Percentiles rank a stretch among this genome's conserved stretches.
These are phyloP conservation scores for Trypethelium eluteriae DNA, from an alignment of 495 filamentous ascomycete genomes.

Conservation along the genomic window DNA sequence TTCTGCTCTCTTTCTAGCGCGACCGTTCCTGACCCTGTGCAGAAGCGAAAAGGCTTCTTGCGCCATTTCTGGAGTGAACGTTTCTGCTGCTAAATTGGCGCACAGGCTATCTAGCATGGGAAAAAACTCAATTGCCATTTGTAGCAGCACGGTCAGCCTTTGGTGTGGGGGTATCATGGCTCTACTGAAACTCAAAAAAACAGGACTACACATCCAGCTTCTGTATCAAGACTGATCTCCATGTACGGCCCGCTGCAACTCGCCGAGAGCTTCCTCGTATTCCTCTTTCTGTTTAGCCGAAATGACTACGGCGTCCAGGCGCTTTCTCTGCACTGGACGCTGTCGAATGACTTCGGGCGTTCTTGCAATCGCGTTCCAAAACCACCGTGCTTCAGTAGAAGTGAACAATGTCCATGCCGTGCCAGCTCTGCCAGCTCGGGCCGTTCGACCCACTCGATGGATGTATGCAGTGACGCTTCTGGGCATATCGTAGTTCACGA, in stretches of 20 bases:
- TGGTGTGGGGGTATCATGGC: not conserved
- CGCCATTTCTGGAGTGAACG: too few relatives aligned
- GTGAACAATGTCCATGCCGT: slow-evolving; percentile 76
- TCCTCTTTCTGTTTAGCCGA: slow-evolving; percentile 8
- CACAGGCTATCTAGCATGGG: not conserved
- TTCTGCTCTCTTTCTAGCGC: slow-evolving; percentile 4
- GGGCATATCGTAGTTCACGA: slow-evolving; percentile 93
- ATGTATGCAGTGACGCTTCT: slow-evolving; percentile 73
- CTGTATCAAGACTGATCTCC: not conserved
- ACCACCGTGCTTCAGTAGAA: slow-evolving; percentile 74
- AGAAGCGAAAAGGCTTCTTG: not conserved
- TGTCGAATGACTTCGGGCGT: not conserved
- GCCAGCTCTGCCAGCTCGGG: slow-evolving; percentile 68
- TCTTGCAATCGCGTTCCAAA: slow-evolving; percentile 66
- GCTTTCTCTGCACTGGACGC: not conserved
- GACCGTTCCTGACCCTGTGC: not conserved
- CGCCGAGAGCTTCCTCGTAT: slow-evolving; percentile 3
- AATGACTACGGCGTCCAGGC: not conserved
- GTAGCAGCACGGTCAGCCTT: not conserved
- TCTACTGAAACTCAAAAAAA: not conserved
- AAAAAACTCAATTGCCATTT: not conserved
- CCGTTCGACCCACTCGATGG: slow-evolving; percentile 87
- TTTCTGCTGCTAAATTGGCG: not conserved
- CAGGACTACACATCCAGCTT: not conserved
- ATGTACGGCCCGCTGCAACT: not conserved